These are phyloP conservation scores for Paramyrothecium sp. DNA, from an alignment of 2,329 filamentous ascomycete species.

Conservation along the genomic window DNA sequence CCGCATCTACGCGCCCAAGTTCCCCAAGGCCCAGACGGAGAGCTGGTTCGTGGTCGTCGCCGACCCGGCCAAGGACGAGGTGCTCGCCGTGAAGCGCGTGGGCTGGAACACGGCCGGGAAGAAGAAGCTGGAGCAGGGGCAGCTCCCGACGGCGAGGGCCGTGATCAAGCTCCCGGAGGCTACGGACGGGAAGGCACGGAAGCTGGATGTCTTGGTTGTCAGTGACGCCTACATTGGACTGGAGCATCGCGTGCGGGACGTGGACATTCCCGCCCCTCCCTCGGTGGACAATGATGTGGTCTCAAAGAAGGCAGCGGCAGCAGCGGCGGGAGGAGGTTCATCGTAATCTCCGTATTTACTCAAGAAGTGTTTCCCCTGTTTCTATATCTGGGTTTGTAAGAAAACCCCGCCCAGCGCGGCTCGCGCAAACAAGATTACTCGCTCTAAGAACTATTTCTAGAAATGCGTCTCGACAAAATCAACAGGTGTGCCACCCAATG, in stretches of 20 bases:
- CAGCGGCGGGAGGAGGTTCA: neutral
- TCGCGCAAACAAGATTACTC: constrained; percentile 3
- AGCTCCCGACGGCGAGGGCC: constrained; percentile 51
- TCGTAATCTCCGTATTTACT: constrained; percentile 11
- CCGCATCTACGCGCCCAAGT: constrained; percentile 81
- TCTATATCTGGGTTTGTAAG: no score
- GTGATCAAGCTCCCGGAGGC: constrained; percentile 59
- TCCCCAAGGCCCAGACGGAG: constrained; percentile 92
- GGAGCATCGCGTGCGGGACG: constrained; percentile 47
- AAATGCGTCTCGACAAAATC: constrained; percentile 12
- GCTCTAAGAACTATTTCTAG: neutral
- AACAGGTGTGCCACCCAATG: no score
- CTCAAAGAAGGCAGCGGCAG: constrained; percentile 31
- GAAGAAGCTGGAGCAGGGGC: constrained; percentile 35
- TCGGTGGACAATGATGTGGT: constrained; percentile 46
- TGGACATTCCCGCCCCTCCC: constrained; percentile 51
- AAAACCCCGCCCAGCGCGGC: no score
- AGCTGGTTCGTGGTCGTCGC: constrained; percentile 86
- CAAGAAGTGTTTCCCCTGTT: neutral
- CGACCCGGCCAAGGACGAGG: constrained; percentile 66
- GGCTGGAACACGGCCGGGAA: constrained; percentile 57
- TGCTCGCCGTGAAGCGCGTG: constrained; percentile 83
- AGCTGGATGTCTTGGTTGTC: constrained; percentile 71
- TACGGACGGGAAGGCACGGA: constrained; percentile 47
- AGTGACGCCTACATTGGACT: constrained; percentile 89